phyloP scores from a whole-genome alignment of 2,329 filamentous ascomycete genomes.

The Mariannaea elegans region DNA sequence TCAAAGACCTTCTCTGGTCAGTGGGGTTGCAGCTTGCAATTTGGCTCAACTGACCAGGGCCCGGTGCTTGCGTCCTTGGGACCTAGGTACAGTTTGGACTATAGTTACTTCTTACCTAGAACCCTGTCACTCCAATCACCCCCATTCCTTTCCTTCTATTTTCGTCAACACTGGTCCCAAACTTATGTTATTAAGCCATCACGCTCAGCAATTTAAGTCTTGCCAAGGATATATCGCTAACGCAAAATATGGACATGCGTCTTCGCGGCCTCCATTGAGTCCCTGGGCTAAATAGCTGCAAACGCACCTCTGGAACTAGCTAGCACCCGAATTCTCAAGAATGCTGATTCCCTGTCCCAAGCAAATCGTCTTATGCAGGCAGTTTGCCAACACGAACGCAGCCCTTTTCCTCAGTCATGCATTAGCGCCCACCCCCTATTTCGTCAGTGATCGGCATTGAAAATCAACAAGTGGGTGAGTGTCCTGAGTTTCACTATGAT shows the following conservation, averaged over 20 bases:
- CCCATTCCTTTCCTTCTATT: slow-evolving; percentile 7
- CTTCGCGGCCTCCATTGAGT: too few species aligned
- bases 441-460: slow-evolving; percentile 19
- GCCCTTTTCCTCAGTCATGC: slow-evolving; percentile 19
- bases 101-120: not conserved
- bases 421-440: slow-evolving; percentile 17
- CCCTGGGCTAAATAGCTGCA: too few species aligned
- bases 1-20: not conserved
- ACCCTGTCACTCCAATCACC: slow-evolving; percentile 7
- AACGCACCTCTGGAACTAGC: too few species aligned
- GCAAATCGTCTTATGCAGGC: slow-evolving; percentile 12
- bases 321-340: slow-evolving; percentile 10
- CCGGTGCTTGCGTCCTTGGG: not conserved
- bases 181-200: slow-evolving; percentile 12
- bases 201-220: not conserved
- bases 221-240: slow-evolving; percentile 10
- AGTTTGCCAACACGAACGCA: slow-evolving; percentile 14
- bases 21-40: slow-evolving; percentile 14
- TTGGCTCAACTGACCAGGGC: slow-evolving; percentile 10
- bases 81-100: not conserved
- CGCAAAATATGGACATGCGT: too few species aligned
- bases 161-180: slow-evolving; percentile 19
- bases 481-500: slow-evolving; percentile 14
- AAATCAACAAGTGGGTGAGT: slow-evolving; percentile 10
- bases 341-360: slow-evolving; percentile 10